Base-by-base conservation (phyloP, 1,284 basidiomycete species). In the Rhodotorula sp. region DNA sequence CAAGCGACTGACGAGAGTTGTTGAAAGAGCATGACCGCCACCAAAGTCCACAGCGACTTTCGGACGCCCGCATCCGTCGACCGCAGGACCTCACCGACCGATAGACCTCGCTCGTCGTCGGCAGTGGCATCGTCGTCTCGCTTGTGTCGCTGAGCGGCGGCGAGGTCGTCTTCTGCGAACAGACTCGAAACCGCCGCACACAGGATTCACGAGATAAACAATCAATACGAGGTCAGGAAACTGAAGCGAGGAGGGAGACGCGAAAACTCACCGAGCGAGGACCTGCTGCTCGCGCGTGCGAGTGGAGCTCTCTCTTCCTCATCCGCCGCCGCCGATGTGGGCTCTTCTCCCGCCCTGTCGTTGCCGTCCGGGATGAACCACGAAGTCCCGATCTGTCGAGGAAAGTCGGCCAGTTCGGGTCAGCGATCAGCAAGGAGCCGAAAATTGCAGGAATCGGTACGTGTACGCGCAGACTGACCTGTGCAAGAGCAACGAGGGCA, bases 1-100 rank as follows among this genome's bases (percentile, higher is more conserved):
- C 71, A 76, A 15, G 74, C 31, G 38, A 77, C 78, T 5, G 66
- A 62, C 55, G 67, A 65, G 16, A 67, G 43, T 26, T 75, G 74
- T 45, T 75, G 76, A 47, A 73, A 76, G 18, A 72, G 38, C 67
- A 71, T 72, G 12, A 64, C 19, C 3, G 65, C 59, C 3, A 72
- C 66, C 2, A 77, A 52, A 8, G 72, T 68, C 56, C 59, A 59
- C 23, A 77, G 34, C 4, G 69, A 59, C 47, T 48, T 62, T 15
- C 57, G 56, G 16, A 77, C 58, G 0, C 56, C 60, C 7, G 60
- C 26, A 21, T 77, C 74, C 19, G 52, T 47, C 21, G 69, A 72
- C 23, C 50, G 8, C 34, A 72, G 34, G 0, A 72, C 72, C 34
- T 77, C 58, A 2, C 23, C 23, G 5, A 77, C 52, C 4, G 66